phyloP scores from a whole-genome alignment of 1,284 basidiomycete species.

The Ceratobasidium sp. region DNA sequence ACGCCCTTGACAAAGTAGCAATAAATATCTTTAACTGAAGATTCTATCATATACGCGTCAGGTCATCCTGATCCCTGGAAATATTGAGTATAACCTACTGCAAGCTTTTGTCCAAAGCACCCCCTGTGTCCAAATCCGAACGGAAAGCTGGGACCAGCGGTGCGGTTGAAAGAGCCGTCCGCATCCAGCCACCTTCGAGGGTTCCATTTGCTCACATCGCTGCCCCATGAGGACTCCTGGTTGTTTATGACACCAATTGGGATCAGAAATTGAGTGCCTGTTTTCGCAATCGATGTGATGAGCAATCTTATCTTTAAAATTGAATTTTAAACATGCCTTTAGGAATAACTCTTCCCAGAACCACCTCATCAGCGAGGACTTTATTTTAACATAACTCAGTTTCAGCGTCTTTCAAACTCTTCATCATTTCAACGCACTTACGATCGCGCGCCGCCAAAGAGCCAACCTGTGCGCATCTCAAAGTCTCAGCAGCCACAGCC shows the following conservation, averaged over 20 bases:
- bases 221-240: slow-evolving; percentile 12
- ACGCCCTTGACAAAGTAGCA: slow-evolving; percentile 48
- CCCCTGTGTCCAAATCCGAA: slow-evolving; percentile 51
- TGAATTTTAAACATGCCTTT: slow-evolving; percentile 17
- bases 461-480: slow-evolving; percentile 1
- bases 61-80: background rate
- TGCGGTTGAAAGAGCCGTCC: slow-evolving; percentile 49
- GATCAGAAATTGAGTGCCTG: background rate
- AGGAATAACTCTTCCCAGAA: slow-evolving; percentile 5
- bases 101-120: slow-evolving; percentile 52
- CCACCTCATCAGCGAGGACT: slow-evolving; percentile 15
- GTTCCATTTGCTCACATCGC: slow-evolving; percentile 6
- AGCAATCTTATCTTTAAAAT: too few relatives aligned
- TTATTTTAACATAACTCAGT: too few relatives aligned
- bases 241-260: background rate
- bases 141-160: slow-evolving; percentile 49
- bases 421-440: background rate
- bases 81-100: slow-evolving; percentile 46
- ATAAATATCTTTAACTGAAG: slow-evolving; percentile 51
- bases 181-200: slow-evolving; percentile 51
- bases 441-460: background rate
- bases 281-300: too few relatives aligned
- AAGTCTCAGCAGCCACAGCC: slow-evolving; percentile 14
- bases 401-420: too few relatives aligned
- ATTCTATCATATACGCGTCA: slow-evolving; percentile 43